These are phyloP conservation scores for Sarcocystis neurona DNA, from an alignment of 169 alveolate genomes.

Conservation along the genomic window DNA sequence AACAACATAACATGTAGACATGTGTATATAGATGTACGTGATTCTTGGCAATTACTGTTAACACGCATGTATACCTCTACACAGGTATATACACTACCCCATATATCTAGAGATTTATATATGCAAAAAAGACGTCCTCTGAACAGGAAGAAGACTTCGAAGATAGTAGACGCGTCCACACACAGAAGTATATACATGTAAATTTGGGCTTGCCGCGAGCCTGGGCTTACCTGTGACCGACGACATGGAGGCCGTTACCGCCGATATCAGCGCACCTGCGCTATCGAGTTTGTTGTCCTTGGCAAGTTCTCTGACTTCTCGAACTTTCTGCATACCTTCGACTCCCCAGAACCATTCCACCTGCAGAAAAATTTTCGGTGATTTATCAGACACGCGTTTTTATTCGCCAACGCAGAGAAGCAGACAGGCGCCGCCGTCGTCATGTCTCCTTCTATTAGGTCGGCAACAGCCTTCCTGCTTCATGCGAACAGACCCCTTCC, in stretches of 20 bases:
- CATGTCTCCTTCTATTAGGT: too few relatives aligned
- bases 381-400: not conserved
- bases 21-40: too few relatives aligned
- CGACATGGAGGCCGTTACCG: slow-evolving; percentile 40
- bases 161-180: not conserved
- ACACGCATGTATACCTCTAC: not conserved
- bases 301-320: not conserved
- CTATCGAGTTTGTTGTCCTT: slow-evolving; percentile 45
- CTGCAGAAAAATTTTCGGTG: not conserved
- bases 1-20: too few relatives aligned
- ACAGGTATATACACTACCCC: not conserved
- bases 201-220: not conserved
- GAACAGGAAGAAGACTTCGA: not conserved
- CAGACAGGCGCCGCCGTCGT: too few relatives aligned
- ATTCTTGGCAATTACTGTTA: too few relatives aligned
- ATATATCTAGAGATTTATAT: not conserved
- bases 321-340: slow-evolving; percentile 33
- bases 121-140: not conserved
- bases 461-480: too few relatives aligned
- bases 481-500: too few relatives aligned
- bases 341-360: slow-evolving; percentile 57
- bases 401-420: not conserved
- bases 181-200: not conserved
- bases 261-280: slow-evolving; percentile 24
- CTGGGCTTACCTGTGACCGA: slow-evolving; percentile 35